A percentile compares a stretch with the other conserved stretches of the same genome.
Conservation (phyloP, 768 basidiomycete species). For the Agrocybe pediades region DNA sequence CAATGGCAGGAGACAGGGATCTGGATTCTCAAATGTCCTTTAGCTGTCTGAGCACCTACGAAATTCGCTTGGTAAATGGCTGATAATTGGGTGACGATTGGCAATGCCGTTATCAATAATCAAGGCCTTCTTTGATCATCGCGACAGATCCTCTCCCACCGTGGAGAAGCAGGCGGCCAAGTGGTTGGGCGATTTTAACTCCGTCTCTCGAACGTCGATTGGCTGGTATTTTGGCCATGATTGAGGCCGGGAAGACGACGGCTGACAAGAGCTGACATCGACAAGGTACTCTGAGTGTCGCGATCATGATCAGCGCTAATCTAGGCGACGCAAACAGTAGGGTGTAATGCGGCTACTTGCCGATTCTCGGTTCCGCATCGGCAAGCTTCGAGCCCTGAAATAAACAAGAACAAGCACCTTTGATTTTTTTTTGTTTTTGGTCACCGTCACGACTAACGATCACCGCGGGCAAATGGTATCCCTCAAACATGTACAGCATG, state of each 20-base stretch:
- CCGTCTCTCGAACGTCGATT: not conserved
- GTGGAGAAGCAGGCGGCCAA: too few species aligned
- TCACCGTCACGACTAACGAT: too few species aligned
- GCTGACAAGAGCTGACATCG: too few species aligned
- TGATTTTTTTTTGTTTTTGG: not conserved
- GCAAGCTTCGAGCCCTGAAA: not conserved
- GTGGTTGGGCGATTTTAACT: too few species aligned
- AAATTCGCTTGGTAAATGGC: not conserved
- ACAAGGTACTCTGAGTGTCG: too few species aligned
- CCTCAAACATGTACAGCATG: constrained; percentile 6
- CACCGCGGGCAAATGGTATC: constrained; percentile 12
- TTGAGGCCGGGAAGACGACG: not conserved
- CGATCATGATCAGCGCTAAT: not conserved
- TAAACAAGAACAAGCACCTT: not conserved
- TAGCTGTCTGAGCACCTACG: not conserved
- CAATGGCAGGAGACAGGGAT: not conserved
- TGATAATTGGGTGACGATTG: constrained; percentile 1
- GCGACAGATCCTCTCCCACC: not conserved
- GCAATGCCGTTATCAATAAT: not conserved
- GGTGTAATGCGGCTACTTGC: not conserved
- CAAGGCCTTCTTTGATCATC: not conserved
- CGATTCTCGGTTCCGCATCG: not conserved
- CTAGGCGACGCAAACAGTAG: not conserved
- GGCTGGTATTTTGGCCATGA: not conserved
- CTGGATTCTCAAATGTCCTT: not conserved